Evolutionary conservation across 331 rosid species (phyloP), one percentile per base, ranked within the genome.

Genomic region (Quercus tomentella): DNA sequence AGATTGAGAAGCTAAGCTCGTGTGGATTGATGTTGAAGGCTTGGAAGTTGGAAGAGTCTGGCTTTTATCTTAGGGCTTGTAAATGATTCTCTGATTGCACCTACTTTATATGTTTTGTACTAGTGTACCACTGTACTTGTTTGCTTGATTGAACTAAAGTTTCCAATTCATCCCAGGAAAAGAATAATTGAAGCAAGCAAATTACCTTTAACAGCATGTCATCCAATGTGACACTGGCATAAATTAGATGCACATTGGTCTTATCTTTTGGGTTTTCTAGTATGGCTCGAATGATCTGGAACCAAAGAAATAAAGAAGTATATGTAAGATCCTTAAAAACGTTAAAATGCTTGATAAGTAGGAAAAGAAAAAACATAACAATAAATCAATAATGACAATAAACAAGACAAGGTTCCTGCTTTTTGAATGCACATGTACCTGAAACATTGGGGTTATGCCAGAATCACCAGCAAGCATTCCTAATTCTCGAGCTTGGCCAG

Each of bases 381-480:
- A 7, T 11, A 17, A n/a, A 41, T 41, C 45, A 41, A 8, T 41
- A 8, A 41, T 28, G 23, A 49, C 17, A 49, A 49, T 49, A 49
- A 49, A 49, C 15, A 8, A 41, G 26, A 57, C 56, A 54, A 56
- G 56, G 16, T 33, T 28, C 20, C 14, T 3, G n/a, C 30, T 30
- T 31, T 26, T 3, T 7, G 43, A 20, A 74, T n/a, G 43, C n/a
- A 6, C 52, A 7, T 16, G 31, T 82, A 90, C 97, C 97, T 91
- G 97, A 84, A 89, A 91, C 97, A 92, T 92, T 33, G 97, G 96
- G 72, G 97, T 92, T 16, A 91, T 89, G 75, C 97, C 97, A 25
- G 96, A 80, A 33, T 94, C 96, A 74, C 97, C 97, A 10, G 97
- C 96, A 76, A 92, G 76, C 97, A 92, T 91, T 79, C 96, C 96